These are phyloP conservation scores for Phialophora verrucosa DNA, from an alignment of 2,329 filamentous ascomycete species.

Conservation along the genomic window DNA sequence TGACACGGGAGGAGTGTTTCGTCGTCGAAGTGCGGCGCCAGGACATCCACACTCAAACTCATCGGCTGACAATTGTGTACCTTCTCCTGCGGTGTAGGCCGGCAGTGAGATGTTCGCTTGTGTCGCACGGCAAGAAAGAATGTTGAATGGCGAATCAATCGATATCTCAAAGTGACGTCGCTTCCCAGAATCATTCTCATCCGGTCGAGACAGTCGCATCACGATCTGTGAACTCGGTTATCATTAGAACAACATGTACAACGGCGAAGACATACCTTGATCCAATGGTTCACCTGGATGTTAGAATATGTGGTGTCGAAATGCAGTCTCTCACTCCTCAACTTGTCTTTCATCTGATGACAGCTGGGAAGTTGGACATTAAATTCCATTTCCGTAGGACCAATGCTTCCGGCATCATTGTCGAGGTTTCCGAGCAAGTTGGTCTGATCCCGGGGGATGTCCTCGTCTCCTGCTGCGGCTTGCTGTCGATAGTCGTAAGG, in stretches of 20 bases:
- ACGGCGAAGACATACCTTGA: slow-evolving; percentile 68
- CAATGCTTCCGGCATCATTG: slow-evolving; percentile 72
- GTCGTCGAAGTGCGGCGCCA: slow-evolving; percentile 60
- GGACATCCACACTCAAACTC: slow-evolving; percentile 71
- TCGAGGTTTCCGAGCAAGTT: slow-evolving; percentile 84
- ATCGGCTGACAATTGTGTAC: slow-evolving; percentile 58
- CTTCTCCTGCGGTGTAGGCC: slow-evolving; percentile 70
- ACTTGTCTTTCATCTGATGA: slow-evolving; percentile 76
- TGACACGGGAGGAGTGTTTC: slow-evolving; percentile 40
- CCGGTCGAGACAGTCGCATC: slow-evolving; percentile 85
- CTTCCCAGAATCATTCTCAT: slow-evolving; percentile 76
- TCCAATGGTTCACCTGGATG: slow-evolving; percentile 94
- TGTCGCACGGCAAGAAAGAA: slow-evolving; percentile 90
- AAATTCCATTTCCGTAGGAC: slow-evolving; percentile 92
- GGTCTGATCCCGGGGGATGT: slow-evolving; percentile 60
- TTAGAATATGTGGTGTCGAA: slow-evolving; percentile 94
- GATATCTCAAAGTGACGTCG: slow-evolving; percentile 93
- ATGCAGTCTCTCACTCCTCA: slow-evolving; percentile 70
- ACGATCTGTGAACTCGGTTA: slow-evolving; percentile 67
- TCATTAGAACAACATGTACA: neutral
- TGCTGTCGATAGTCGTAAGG: slow-evolving; percentile 65
- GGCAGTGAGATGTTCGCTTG: slow-evolving; percentile 86
- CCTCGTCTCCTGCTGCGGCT: slow-evolving; percentile 61
- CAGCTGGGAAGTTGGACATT: slow-evolving; percentile 91
- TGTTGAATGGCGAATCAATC: slow-evolving; percentile 92